These are phyloP conservation scores for Sherardia arvensis DNA, from an alignment of 257 asterid genomes.

Conservation along the genomic window DNA sequence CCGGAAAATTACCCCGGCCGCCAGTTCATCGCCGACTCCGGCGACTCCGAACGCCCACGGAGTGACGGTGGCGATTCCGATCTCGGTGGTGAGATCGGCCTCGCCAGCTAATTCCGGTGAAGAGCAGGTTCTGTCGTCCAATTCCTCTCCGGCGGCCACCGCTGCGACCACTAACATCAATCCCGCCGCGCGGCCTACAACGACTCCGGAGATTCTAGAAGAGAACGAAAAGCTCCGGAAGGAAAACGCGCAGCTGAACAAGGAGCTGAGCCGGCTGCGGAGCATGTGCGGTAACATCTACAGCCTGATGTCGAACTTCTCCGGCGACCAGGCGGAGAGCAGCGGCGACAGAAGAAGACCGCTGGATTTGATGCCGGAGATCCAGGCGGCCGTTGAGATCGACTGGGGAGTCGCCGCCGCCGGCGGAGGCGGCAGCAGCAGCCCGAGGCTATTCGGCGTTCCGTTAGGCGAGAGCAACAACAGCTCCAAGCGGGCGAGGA, in stretches of 20 bases:
- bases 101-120: slow-evolving; percentile 69
- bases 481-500: slow-evolving; percentile 42
- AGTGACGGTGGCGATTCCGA: slow-evolving; percentile 19
- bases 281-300: slow-evolving; percentile 46
- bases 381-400: slow-evolving; percentile 13
- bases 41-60: background rate
- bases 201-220: slow-evolving; percentile 42
- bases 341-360: slow-evolving; percentile 23
- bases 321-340: slow-evolving; percentile 22
- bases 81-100: slow-evolving; percentile 17
- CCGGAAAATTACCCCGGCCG: slow-evolving; percentile 45
- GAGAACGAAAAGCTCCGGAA: slow-evolving; percentile 62
- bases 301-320: slow-evolving; percentile 47
- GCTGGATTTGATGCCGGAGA: slow-evolving; percentile 13
- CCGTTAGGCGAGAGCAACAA: slow-evolving; percentile 8
- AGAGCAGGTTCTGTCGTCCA: slow-evolving; percentile 70
- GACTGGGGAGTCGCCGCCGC: slow-evolving; percentile 14
- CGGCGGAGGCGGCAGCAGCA: slow-evolving; percentile 7
- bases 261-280: slow-evolving; percentile 39
- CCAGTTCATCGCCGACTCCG: slow-evolving; percentile 7
- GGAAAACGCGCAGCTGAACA: slow-evolving; percentile 50
- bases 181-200: slow-evolving; percentile 18
- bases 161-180: slow-evolving; percentile 6
- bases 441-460: slow-evolving; percentile 62
- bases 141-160: slow-evolving; percentile 51